These are phyloP conservation scores for Cenchrus fungigraminus DNA, from an alignment of 176 grass and related monocot species.

Conservation along the genomic window DNA sequence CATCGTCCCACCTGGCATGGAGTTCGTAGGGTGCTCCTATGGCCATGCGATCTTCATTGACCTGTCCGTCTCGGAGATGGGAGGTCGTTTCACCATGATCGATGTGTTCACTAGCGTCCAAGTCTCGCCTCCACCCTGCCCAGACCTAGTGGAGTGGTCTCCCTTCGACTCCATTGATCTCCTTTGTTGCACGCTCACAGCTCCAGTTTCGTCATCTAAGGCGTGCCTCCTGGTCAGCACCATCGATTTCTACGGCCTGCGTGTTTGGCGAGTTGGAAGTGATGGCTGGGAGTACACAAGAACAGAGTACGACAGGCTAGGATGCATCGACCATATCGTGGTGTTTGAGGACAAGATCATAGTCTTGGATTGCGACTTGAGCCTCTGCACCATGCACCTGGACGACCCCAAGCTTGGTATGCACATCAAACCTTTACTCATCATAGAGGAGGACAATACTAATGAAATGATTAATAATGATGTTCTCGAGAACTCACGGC, in stretches of 20 bases:
- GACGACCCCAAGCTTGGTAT: background rate
- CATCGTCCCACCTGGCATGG: background rate
- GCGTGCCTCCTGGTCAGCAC: background rate
- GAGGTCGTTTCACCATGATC: background rate
- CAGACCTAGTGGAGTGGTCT: background rate
- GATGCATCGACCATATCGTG: background rate
- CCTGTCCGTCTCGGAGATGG: background rate
- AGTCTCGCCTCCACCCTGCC: background rate
- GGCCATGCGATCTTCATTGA: background rate
- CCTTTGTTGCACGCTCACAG: background rate
- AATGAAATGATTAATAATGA: too few species aligned
- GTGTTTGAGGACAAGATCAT: background rate
- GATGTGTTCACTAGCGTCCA: background rate
- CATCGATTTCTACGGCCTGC: background rate
- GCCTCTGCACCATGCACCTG: background rate
- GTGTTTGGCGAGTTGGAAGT: background rate
- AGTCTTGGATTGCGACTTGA: background rate
- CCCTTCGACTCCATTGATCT: background rate
- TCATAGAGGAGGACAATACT: background rate
- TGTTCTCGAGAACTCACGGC: too few species aligned
- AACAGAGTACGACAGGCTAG: fast-evolving
- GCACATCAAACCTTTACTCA: background rate
- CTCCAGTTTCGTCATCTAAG: background rate
- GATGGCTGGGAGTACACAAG: background rate
- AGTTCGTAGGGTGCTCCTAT: background rate